A percentile compares a stretch with the other conserved stretches of the same genome.
Conservation (phyloP, 2,329 filamentous ascomycete genomes). For the Stromatinia cepivora region DNA sequence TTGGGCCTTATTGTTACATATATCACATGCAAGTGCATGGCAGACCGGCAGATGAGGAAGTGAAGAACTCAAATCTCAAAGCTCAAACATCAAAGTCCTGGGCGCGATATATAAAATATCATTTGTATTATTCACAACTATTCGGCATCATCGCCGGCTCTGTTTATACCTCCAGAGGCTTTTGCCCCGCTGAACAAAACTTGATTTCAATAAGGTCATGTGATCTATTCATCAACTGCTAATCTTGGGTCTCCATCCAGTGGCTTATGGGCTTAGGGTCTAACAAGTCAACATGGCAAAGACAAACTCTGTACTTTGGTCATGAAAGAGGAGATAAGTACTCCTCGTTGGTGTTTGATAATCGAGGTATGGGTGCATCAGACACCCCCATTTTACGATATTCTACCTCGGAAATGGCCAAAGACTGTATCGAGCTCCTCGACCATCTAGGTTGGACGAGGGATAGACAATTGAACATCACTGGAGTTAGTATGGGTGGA, state of each 20-base stretch:
- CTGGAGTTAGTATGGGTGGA: slow-evolving; percentile 82
- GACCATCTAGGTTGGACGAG: slow-evolving; percentile 69
- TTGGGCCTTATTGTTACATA: background rate
- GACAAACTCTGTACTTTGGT: slow-evolving; percentile 79
- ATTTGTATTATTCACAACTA: background rate
- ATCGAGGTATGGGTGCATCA: slow-evolving; percentile 76
- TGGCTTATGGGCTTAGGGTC: slow-evolving; percentile 80
- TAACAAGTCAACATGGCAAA: slow-evolving; percentile 70
- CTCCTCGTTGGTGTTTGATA: slow-evolving; percentile 76
- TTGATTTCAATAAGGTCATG: background rate
- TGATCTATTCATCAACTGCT: slow-evolving; percentile 21
- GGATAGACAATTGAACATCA: slow-evolving; percentile 61
- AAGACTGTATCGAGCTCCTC: slow-evolving; percentile 69
- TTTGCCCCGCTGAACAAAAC: background rate
- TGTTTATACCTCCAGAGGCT: background rate
- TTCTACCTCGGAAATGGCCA: slow-evolving; percentile 82
- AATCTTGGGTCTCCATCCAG: slow-evolving; percentile 45
- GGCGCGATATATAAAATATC: background rate
- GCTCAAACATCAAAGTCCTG: too few species aligned
- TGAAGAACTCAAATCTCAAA: background rate
- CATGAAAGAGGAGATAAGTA: slow-evolving; percentile 68
- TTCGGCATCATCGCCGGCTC: background rate
- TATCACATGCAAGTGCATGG: slow-evolving; percentile 1
- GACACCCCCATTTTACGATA: slow-evolving; percentile 78
- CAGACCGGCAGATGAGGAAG: slow-evolving; percentile 10